These are phyloP conservation scores for Phoma sp. DNA, from an alignment of 2,329 filamentous ascomycete species.

Conservation along the genomic window DNA sequence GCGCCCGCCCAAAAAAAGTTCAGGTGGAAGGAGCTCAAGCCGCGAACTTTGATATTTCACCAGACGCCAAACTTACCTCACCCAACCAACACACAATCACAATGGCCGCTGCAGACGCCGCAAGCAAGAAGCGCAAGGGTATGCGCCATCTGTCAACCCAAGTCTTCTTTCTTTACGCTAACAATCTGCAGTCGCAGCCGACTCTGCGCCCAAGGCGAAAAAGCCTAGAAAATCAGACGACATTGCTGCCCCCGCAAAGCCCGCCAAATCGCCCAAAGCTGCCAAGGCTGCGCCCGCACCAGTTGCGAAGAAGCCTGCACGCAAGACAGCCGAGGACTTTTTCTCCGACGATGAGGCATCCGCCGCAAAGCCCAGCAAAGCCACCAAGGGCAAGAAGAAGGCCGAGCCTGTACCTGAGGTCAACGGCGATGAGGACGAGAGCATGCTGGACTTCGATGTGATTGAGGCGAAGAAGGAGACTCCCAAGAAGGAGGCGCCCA, in stretches of 20 bases:
- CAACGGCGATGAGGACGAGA: constrained; percentile 18
- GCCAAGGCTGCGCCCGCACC: constrained; percentile 30
- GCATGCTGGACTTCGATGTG: constrained; percentile 19
- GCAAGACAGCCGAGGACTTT: constrained; percentile 47
- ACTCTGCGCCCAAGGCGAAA: constrained; percentile 45
- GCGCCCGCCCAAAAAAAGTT: constrained; percentile 39
- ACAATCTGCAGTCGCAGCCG: constrained; percentile 37
- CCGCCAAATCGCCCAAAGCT: constrained; percentile 26
- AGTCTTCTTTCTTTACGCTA: constrained; percentile 8
- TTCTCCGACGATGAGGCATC: constrained; percentile 36
- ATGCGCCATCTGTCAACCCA: constrained; percentile 11
- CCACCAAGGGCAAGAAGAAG: constrained; percentile 50
- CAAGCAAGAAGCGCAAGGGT: constrained; percentile 64
- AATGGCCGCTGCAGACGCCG: constrained; percentile 61
- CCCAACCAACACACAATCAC: constrained; percentile 23
- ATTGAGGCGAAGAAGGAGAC: constrained; percentile 21
- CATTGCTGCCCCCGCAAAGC: constrained; percentile 25
- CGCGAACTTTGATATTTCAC: constrained; percentile 39
- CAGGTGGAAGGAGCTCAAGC: constrained; percentile 34
- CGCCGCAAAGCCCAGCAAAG: constrained; percentile 28
- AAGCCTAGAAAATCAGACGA: constrained; percentile 47
- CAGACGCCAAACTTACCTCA: constrained; percentile 14
- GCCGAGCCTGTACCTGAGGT: constrained; percentile 27
- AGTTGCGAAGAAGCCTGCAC: constrained; percentile 34
- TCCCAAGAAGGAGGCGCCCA: constrained; percentile 25